Evolutionary conservation across 208 protist species (phyloP), one percentile per base, ranked within the genome.

Genomic region (Trypanosoma melophagium): DNA sequence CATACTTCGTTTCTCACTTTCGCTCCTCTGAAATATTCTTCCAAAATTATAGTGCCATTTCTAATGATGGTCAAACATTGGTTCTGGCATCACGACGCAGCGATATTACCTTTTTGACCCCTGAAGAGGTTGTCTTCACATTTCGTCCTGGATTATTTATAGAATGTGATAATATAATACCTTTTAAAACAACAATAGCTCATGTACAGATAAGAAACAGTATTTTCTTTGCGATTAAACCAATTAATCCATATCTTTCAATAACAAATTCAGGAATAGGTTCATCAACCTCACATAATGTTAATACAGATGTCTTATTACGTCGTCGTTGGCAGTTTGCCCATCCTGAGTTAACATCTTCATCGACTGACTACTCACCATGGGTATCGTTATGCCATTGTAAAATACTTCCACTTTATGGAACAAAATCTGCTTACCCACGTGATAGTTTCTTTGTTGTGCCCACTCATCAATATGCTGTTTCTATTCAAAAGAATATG

Each of bases 151-250:
- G 65, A 13, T 61, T 76, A 4, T 80, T 75, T 66, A 60, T 81
- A 10, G 8, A 65, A 12, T 22, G 0, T 5, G 41, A 19, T 28
- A 31, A 41, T 31, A 10, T 35, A 13, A 7, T 35, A 21, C 40
- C 44, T n/a, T 38, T 59, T 28, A 21, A 25, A 24, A 51, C 24
- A 41, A 69, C 51, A 14, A 16, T 70, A 14, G 57, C 28, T 0
- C 81, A 88, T 62, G 73, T 95, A 42, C 86, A 90, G 74, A 79
- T 95, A 61, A 79, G 82, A 35, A 87, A 85, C 66, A 79, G 79
- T 24, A 67, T 89, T 4, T 73, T 95, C 45, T 95, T 95, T 59
- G 81, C 85, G 2, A 87, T 95, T 51, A 76, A 83, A 58, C 86
- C 84, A 8, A 84, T 83, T 45, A 77, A 83, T 59, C 84, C 86